Evolutionary conservation across 192 early-diverging fungal genomes (phyloP).

Genomic region (Chytriomyces sp.): DNA sequence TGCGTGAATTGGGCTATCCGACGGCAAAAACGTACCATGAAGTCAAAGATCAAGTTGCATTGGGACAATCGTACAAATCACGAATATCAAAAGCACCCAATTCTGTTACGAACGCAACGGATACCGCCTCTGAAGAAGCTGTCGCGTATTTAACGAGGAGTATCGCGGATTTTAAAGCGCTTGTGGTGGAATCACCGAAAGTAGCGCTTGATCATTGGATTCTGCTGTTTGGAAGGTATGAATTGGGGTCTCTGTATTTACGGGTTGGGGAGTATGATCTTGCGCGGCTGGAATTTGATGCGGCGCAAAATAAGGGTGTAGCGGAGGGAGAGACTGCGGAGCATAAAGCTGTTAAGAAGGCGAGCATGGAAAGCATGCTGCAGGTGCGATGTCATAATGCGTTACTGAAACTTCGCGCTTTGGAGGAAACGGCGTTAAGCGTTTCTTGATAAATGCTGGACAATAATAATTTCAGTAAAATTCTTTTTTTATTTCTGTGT

Average conservation of each 20-base stretch:
- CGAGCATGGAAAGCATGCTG: slow-evolving; percentile 50
- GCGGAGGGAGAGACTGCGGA: slow-evolving; percentile 45
- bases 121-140: not conserved
- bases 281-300: slow-evolving; percentile 49
- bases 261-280: slow-evolving; percentile 42
- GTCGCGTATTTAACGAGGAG: slow-evolving; percentile 34
- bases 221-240: slow-evolving; percentile 55
- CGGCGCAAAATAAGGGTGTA: slow-evolving; percentile 48
- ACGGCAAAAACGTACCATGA: slow-evolving; percentile 12
- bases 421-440: slow-evolving; percentile 31
- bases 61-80: slow-evolving; percentile 10
- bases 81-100: slow-evolving; percentile 7
- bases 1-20: slow-evolving; percentile 63
- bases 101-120: not conserved
- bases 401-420: slow-evolving; percentile 43
- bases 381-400: slow-evolving; percentile 54
- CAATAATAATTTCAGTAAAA: not conserved
- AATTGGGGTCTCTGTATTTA: slow-evolving; percentile 47
- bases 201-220: slow-evolving; percentile 59
- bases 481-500: too few species aligned
- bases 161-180: slow-evolving; percentile 37
- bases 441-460: not conserved
- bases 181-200: slow-evolving; percentile 36
- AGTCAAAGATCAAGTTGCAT: slow-evolving; percentile 26
- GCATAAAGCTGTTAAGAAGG: slow-evolving; percentile 30